Evolutionary conservation across 2,329 filamentous ascomycete species (phyloP), one percentile per base, ranked within the genome.

Genomic region (Xenoacremonium recifei): DNA sequence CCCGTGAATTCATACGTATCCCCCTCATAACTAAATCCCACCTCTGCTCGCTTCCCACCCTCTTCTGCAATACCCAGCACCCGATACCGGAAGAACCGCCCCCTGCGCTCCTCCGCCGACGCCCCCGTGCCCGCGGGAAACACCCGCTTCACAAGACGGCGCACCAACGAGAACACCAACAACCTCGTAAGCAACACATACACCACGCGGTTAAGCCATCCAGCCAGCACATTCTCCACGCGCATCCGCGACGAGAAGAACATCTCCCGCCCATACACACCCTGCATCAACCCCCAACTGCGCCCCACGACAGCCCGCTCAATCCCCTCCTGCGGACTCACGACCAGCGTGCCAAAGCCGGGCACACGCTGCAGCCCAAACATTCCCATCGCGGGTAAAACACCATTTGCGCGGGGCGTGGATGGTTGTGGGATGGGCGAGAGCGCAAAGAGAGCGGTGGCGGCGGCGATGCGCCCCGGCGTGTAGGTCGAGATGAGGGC

Each of bases 1-100:
- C 42, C 44, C 7, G 52, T 55, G 13, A 52, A 50, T 29, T 44
- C 44, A 15, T 54, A 54, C 7, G 52, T 36, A 36, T 48, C 49
- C 9, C 51, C 47, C 5, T 42, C 27, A 13, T 50, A 54, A 12
- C 33, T 31, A 25, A 54, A 50, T 23, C 27, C 40, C 25, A 52
- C 43, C 27, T 50, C 44, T 3, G 48, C 40, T 21, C 34, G 31
- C 5, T 12, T 35, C 34, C 6, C 21, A 21, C 21, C 31, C 9
- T 34, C 37, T 3, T 54, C 49, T 2, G 46, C 44, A 25, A 52
- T 16, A 9, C 40, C 51, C 12, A 54, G 12, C 9, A 33, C 40
- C 21, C 49, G 45, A 23, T 54, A 50, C 11, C 37, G 43, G 17
- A 54, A 50, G 29, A 40, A 42, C 13, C 50, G 39, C 4, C 42